These are phyloP conservation scores for Apiotrichum akiyoshidainum DNA, from an alignment of 1,284 basidiomycete genomes.

Conservation along the genomic window DNA sequence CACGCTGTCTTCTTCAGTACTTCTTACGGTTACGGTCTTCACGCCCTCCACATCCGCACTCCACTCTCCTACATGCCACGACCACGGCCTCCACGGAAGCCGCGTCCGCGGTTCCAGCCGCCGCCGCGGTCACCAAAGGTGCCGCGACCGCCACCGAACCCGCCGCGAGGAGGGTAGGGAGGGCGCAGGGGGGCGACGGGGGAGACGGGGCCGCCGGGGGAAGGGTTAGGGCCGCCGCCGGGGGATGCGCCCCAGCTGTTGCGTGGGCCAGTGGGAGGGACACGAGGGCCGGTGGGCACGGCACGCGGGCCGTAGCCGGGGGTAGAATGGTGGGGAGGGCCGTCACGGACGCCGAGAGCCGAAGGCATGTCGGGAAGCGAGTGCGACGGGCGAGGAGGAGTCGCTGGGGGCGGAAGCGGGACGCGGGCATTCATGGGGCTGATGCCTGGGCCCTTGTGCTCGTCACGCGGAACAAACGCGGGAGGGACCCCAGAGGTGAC, in stretches of 20 bases:
- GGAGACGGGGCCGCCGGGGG: constrained; percentile 12
- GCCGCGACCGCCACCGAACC: constrained; percentile 14
- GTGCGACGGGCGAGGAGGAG: constrained; percentile 14
- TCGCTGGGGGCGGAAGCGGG: constrained; percentile 11
- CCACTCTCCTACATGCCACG: constrained; percentile 12
- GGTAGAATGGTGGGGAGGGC: constrained; percentile 13
- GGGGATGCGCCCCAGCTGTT: constrained; percentile 12
- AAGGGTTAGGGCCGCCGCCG: not conserved
- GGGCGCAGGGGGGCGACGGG: constrained; percentile 15
- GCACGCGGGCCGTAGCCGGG: constrained; percentile 9
- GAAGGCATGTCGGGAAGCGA: constrained; percentile 19
- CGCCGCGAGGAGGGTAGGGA: constrained; percentile 12
- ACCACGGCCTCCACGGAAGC: constrained; percentile 17
- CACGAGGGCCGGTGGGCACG: constrained; percentile 19
- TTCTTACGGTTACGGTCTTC: not conserved
- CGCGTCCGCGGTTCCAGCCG: constrained; percentile 12
- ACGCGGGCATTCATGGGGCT: constrained; percentile 8
- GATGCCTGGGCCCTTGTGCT: constrained; percentile 1
- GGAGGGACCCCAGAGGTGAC: not conserved
- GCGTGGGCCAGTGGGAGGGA: constrained; percentile 20
- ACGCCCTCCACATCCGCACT: too few species aligned
- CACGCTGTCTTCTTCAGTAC: not conserved
- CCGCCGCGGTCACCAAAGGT: constrained; percentile 17
- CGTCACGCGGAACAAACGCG: constrained; percentile 8
- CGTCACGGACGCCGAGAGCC: constrained; percentile 15